phyloP scores from a whole-genome alignment of 1,284 basidiomycete species.

The Cutaneotrichosporon sp. region DNA sequence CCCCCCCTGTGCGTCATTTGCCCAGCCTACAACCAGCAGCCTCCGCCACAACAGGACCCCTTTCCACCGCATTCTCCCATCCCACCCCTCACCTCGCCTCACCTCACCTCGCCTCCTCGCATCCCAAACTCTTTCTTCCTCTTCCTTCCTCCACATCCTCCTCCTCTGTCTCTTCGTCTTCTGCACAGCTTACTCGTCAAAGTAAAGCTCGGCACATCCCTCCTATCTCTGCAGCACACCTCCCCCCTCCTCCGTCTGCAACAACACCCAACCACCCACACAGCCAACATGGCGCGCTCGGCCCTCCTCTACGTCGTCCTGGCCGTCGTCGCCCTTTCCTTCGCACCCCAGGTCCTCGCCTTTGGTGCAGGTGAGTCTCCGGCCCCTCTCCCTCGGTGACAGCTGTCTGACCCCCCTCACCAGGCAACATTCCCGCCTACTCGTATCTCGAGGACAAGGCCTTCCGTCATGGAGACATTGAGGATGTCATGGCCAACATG shows the following conservation, averaged over 20 bases:
- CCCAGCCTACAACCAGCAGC: no score
- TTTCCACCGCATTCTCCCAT: neutral
- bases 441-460: conserved; percentile 62
- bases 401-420: neutral
- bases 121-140: neutral
- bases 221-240: neutral
- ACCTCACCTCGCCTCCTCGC: no score
- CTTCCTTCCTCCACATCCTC: neutral
- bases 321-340: conserved; percentile 46
- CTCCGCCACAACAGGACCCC: neutral
- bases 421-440: conserved; percentile 52
- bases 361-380: conserved; percentile 48
- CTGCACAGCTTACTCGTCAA: neutral
- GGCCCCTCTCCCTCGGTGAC: no score
- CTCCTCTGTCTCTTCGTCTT: neutral
- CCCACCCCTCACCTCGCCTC: no score
- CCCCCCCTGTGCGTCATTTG: no score
- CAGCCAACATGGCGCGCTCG: conserved; percentile 34
- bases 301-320: conserved; percentile 39
- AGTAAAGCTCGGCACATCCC: neutral
- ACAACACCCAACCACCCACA: no score
- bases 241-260: neutral
- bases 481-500: conserved; percentile 55
- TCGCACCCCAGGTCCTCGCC: conserved; percentile 45
- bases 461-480: conserved; percentile 83